phyloP scores from a whole-genome alignment of 2,329 filamentous ascomycete genomes.

The Sporothrix dimorphospora region DNA sequence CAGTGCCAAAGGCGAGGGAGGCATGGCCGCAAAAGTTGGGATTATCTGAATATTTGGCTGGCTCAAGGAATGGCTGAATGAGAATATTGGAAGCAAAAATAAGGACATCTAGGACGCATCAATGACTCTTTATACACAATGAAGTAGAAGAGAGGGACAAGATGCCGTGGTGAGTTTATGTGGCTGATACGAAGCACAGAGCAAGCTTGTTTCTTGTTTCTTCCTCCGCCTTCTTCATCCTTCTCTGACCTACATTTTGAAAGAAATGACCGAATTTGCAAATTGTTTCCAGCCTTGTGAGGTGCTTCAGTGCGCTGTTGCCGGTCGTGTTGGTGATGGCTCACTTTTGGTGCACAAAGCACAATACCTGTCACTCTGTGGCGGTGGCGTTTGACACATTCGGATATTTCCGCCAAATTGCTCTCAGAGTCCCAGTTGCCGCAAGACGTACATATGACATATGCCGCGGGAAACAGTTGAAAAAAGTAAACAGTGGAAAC shows the following conservation, averaged over 20 bases:
- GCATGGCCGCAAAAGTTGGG: background rate
- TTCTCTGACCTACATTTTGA: background rate
- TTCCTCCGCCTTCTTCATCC: background rate
- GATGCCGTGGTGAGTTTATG: background rate
- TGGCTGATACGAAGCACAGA: constrained; percentile 1
- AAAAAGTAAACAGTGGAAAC: background rate
- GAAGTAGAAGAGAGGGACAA: background rate
- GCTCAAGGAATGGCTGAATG: background rate
- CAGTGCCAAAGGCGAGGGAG: background rate
- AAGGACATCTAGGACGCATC: background rate
- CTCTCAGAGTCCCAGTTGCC: no score
- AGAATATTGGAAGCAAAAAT: no score
- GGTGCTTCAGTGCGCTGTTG: background rate
- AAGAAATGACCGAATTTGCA: background rate
- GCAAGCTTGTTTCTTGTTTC: background rate
- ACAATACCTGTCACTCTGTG: no score
- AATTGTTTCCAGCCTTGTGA: no score
- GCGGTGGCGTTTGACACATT: background rate
- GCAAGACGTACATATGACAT: background rate
- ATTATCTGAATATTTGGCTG: background rate
- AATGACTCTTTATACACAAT: background rate
- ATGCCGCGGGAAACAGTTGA: no score
- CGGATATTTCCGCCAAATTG: background rate
- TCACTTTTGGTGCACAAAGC: background rate
- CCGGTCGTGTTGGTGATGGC: background rate